Conservation (phyloP, 306 rosid genomes). For the Acacia melanoxylon region DNA sequence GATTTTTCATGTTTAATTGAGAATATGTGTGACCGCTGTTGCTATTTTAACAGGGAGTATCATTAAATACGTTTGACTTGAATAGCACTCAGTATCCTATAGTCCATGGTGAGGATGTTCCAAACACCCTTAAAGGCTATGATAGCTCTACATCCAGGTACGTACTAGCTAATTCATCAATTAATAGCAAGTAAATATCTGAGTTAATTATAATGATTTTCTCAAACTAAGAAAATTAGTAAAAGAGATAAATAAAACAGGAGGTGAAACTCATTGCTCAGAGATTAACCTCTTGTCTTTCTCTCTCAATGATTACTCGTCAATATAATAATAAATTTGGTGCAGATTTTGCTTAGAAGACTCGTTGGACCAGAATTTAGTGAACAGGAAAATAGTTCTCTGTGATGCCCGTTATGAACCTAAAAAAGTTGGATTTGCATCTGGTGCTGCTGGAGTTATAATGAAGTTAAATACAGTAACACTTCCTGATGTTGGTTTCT, state of each 20-base stretch:
- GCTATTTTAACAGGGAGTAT: slow-evolving; percentile 28
- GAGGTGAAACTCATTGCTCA: neutral
- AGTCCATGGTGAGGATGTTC: slow-evolving; percentile 38
- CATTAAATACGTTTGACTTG: slow-evolving; percentile 39
- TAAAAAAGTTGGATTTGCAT: neutral
- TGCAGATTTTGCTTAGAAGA: slow-evolving; percentile 8
- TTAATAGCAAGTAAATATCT: neutral
- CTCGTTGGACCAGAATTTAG: slow-evolving; percentile 15
- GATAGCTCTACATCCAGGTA: slow-evolving; percentile 22
- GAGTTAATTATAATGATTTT: neutral
- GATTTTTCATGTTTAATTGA: neutral
- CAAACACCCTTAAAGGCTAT: neutral
- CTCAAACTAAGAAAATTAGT: neutral
- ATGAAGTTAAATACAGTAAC: neutral
- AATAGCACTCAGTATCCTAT: slow-evolving; percentile 24
- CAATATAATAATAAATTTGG: neutral
- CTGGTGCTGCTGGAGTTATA: slow-evolving; percentile 28
- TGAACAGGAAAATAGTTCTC: slow-evolving; percentile 42
- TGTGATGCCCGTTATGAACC: slow-evolving; percentile 13
- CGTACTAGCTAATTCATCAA: neutral
- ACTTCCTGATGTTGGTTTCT: neutral
- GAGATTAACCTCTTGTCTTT: neutral
- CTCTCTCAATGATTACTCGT: neutral
- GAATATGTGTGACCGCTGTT: neutral
- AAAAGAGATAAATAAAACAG: neutral